Evolutionary conservation across 345 rosid genomes (phyloP), one percentile per base, ranked within the genome.

Genomic region (Cardamine occulta): DNA sequence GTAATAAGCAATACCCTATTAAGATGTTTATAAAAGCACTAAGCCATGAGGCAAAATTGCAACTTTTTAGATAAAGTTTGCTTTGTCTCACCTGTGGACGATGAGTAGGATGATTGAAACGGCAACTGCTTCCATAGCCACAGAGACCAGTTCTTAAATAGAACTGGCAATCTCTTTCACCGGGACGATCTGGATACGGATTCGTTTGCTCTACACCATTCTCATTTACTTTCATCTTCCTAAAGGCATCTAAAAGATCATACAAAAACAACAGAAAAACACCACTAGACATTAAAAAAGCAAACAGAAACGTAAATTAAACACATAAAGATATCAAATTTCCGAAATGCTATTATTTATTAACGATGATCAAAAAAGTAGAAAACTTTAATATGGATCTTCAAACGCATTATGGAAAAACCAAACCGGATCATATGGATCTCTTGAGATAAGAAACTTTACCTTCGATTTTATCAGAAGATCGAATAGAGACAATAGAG

Each of bases 121-220:
- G 91, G 66, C 96, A 90, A 51, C 74, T 88, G 53, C 44, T 87
- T 78, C 93, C 93, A 81, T 86, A 90, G 53, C 88, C 87, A 75
- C 96, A 88, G 0, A 60, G 59, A 28, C 96, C 96, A 68, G 93
- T 88, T 83, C 89, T 88, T 18, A 86, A 26, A 74, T 81, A 90
- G 66, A 74, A 90, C 44, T 67, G 80, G 63, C 96, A 90, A 79
- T 90, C 88, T 18, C 84, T 86, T 81, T 85, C 93, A 19, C 91
- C 91, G 2, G 93, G 91, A 58, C 96, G 96, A 78, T 83, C 90
- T 3, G 93, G 96, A 78, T 88, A 88, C 56, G 77, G 74, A 58
- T 81, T 64, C 17, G 82, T 53, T 69, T 79, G 66, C 71, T 60
- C 70, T 79, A 69, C 62, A 35, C 76, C 74, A 47, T 61, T 67